phyloP scores from a whole-genome alignment of 2,329 filamentous ascomycete genomes.

The Elsinoe arachidis region DNA sequence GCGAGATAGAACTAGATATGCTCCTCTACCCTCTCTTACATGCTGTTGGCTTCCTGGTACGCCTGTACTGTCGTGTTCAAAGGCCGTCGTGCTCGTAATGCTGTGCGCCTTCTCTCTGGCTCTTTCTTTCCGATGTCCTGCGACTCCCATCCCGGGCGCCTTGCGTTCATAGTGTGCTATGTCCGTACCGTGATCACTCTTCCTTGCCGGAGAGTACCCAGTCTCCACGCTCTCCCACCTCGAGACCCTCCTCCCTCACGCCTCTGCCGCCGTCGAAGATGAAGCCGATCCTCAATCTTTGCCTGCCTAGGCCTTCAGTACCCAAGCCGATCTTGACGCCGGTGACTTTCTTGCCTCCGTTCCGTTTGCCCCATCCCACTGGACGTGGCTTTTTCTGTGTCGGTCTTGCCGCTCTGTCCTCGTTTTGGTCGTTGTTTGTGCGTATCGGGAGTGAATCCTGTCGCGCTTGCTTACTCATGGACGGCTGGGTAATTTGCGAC shows the following conservation, averaged over 20 bases:
- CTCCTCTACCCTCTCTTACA: no score
- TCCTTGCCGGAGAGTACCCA: neutral
- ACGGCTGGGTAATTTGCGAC: neutral
- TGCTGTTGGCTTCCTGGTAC: no score
- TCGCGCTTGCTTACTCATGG: neutral
- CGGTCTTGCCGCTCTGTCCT: neutral
- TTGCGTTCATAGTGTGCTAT: no score
- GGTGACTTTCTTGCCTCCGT: neutral
- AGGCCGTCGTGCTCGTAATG: no score
- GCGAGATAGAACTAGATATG: no score
- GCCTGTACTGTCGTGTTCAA: no score
- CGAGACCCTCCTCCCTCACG: neutral
- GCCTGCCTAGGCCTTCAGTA: neutral
- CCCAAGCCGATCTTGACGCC: slow-evolving; percentile 2
- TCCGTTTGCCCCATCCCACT: neutral
- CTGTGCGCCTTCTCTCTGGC: no score
- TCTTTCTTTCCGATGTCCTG: no score
- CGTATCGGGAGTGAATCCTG: neutral
- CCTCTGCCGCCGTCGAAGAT: slow-evolving; percentile 8
- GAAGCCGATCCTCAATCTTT: slow-evolving; percentile 1
- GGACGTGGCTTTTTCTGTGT: neutral
- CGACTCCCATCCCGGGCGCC: no score
- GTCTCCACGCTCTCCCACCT: neutral
- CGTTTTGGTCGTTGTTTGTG: neutral
- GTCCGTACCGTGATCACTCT: neutral